Evolutionary conservation across 2,329 filamentous ascomycete genomes (phyloP).

Genomic region (Hypoxylon sp.): DNA sequence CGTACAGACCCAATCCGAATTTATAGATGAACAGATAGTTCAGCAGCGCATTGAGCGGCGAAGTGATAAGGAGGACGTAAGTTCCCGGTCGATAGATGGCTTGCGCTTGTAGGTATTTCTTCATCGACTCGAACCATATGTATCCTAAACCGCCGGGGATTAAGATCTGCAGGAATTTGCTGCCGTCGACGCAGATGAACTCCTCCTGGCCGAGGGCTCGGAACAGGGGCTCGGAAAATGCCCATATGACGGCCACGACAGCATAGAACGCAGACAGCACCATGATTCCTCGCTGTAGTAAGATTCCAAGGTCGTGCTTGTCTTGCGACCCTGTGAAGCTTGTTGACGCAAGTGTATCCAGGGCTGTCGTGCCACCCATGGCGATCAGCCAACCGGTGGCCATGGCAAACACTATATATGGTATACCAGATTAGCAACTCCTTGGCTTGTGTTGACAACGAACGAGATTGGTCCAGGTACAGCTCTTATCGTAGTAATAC

Average conservation of each 20-base stretch:
- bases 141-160: slow-evolving; percentile 86
- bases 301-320: slow-evolving; percentile 78
- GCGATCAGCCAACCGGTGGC: slow-evolving; percentile 87
- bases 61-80: slow-evolving; percentile 83
- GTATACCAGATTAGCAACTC: slow-evolving; percentile 4
- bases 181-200: slow-evolving; percentile 76
- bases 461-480: background rate
- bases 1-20: slow-evolving; percentile 74
- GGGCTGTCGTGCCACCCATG: slow-evolving; percentile 82
- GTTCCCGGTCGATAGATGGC: slow-evolving; percentile 81
- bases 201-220: slow-evolving; percentile 78
- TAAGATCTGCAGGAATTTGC: slow-evolving; percentile 74
- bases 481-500: background rate
- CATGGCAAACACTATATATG: slow-evolving; percentile 78
- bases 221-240: slow-evolving; percentile 77
- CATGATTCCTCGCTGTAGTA: slow-evolving; percentile 79
- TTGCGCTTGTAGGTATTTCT: slow-evolving; percentile 89
- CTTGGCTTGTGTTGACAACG: background rate
- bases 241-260: slow-evolving; percentile 77
- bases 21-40: slow-evolving; percentile 83
- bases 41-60: slow-evolving; percentile 79
- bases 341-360: slow-evolving; percentile 84
- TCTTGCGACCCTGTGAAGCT: slow-evolving; percentile 83
- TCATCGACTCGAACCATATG: slow-evolving; percentile 85
- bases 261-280: slow-evolving; percentile 77